phyloP scores from a whole-genome alignment of 2,329 filamentous ascomycete species.

The Phoma sp. region DNA sequence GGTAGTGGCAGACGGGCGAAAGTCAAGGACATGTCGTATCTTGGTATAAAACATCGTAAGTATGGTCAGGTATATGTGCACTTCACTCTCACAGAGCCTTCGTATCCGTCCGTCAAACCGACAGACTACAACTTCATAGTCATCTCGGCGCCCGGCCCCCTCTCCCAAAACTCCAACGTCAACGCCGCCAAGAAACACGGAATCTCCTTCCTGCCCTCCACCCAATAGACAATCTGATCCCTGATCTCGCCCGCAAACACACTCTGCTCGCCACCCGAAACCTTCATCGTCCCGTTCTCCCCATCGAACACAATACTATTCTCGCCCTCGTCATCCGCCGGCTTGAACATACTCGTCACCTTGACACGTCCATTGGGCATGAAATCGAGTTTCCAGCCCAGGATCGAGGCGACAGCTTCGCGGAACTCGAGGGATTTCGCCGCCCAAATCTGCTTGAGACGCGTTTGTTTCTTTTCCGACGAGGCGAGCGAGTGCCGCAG shows the following conservation, averaged over 20 bases:
- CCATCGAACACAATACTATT: constrained; percentile 83
- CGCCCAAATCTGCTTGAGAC: constrained; percentile 91
- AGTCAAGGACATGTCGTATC: neutral
- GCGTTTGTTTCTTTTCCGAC: constrained; percentile 79
- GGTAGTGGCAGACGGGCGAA: neutral
- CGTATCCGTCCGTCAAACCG: no score
- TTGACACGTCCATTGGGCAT: constrained; percentile 97
- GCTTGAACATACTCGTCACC: constrained; percentile 85
- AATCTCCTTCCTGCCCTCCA: constrained; percentile 90
- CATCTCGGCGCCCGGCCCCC: constrained; percentile 47
- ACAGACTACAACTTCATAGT: constrained; percentile 28
- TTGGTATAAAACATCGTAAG: constrained; percentile 1
- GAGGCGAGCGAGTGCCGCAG: constrained; percentile 60
- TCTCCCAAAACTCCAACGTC: constrained; percentile 92
- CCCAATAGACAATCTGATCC: constrained; percentile 93
- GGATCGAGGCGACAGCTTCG: constrained; percentile 87
- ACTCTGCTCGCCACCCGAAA: constrained; percentile 86
- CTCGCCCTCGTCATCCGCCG: constrained; percentile 66
- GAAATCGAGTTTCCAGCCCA: constrained; percentile 95
- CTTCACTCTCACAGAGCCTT: no score
- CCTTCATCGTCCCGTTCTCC: constrained; percentile 97
- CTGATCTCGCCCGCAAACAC: constrained; percentile 85
- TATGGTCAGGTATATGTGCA: neutral
- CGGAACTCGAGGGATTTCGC: constrained; percentile 94
- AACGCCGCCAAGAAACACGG: constrained; percentile 90